These are phyloP conservation scores for Rubia yunnanensis DNA, from an alignment of 257 asterid species.

Conservation along the genomic window DNA sequence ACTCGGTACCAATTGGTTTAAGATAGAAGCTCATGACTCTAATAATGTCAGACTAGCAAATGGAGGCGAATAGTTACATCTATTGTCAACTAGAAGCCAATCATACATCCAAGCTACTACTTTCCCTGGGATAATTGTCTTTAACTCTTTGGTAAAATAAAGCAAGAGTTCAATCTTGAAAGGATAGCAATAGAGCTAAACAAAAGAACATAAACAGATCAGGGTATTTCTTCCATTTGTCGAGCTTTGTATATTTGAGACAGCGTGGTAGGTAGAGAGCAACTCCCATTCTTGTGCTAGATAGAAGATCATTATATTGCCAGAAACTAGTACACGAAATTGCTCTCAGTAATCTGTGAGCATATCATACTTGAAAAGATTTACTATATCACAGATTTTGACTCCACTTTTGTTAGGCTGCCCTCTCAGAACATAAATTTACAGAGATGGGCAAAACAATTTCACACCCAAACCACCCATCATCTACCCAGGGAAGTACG, in stretches of 20 bases:
- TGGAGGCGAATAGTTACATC: not conserved
- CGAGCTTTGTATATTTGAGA: not conserved
- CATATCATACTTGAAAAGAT: not conserved
- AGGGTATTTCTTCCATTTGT: not conserved
- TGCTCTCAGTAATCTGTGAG: not conserved
- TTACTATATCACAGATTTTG: not conserved
- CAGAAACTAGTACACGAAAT: not conserved
- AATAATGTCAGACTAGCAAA: not conserved
- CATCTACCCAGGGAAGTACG: too few species aligned
- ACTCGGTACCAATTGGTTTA: too few species aligned
- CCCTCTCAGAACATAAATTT: too few species aligned
- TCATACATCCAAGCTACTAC: not conserved
- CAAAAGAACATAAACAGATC: not conserved
- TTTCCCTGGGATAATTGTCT: not conserved
- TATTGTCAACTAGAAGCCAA: not conserved
- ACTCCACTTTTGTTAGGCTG: not conserved
- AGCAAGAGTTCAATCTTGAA: not conserved
- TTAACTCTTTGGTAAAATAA: not conserved
- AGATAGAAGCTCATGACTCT: too few species aligned
- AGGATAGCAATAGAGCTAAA: not conserved
- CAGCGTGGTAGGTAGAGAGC: not conserved
- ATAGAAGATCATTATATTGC: not conserved
- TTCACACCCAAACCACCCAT: too few species aligned
- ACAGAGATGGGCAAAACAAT: too few species aligned
- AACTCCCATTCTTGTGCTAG: not conserved